Evolutionary conservation across 495 filamentous ascomycete species (phyloP), one percentile per base, ranked within the genome.

Genomic region (Acidomyces sp.): DNA sequence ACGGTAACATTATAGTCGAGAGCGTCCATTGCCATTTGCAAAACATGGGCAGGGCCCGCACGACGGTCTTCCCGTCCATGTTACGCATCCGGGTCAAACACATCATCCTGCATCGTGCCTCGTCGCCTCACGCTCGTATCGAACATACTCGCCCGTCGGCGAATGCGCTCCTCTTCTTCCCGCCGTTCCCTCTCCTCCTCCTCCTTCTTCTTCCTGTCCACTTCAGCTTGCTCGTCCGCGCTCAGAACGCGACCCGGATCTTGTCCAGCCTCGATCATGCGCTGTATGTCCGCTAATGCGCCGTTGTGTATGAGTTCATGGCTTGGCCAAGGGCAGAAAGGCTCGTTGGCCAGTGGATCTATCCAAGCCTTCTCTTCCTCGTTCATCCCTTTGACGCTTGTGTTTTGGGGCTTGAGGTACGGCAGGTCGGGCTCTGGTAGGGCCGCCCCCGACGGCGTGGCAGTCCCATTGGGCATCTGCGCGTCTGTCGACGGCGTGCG

Each of bases 301-400:
- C 81, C 80, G 24, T 61, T 56, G 26, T 71, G 67, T 39, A 85
- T 77, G 11, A 66, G 59, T 20, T 72, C 68, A 37, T 81, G 75
- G 7, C 55, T 62, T 6, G 82, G 80, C 80, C 80, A 86, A 2
- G 81, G 81, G 29, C 66, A 59, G 55, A 81, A 86, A 23, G 53
- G 41, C 18, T 65, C 53, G 7, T 59, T 53, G 27, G 63, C 58
- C 13, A 61, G 44, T 3, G 68, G 65, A 53, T 81, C 70, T n/a
- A 80, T 54, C 49, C 63, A 64, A 10, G 57, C 54, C 33, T 26
- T 43, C 24, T 24, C 29, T 24, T 23, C 23, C 12, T 36, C 29
- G 13, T 23, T 29, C 10, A 50, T 27, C 19, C n/a, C 30, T 13
- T 33, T 17, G 1, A 15, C 23, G n/a, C 16, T 19, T 4, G 26